A percentile compares a stretch with the other conserved stretches of the same genome.
phyloP scores from a whole-genome alignment of 1,139 yeast genomes.

The Arxiozyma telluris region DNA sequence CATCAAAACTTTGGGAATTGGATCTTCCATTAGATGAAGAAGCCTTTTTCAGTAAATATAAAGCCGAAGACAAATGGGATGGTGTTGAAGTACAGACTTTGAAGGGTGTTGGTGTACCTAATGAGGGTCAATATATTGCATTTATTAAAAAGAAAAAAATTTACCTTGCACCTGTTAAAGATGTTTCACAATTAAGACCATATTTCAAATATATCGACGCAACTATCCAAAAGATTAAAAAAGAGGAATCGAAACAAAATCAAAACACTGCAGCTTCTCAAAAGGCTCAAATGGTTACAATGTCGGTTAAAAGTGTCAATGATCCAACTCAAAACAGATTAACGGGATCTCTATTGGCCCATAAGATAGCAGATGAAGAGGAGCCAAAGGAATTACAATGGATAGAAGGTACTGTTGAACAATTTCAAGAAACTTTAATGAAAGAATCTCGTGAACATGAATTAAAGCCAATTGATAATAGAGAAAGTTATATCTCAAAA shows the following conservation, averaged over 20 bases:
- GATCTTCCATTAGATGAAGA: conserved; percentile 54
- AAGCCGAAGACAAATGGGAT: conserved; percentile 40
- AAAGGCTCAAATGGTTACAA: conserved; percentile 56
- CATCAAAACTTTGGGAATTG: conserved; percentile 53
- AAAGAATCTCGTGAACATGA: conserved; percentile 18
- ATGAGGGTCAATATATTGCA: conserved; percentile 54
- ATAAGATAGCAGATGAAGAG: conserved; percentile 72
- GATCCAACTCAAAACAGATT: conserved; percentile 50
- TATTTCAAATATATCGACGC: conserved; percentile 68
- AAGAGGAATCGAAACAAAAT: conserved; percentile 34
- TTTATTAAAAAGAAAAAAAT: conserved; percentile 42
- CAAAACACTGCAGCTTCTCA: conserved; percentile 37
- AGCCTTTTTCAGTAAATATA: conserved; percentile 58
- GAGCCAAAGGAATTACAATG: conserved; percentile 34
- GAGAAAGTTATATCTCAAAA: conserved; percentile 19
- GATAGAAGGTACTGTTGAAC: conserved; percentile 24
- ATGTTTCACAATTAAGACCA: conserved; percentile 74
- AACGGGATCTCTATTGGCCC: conserved; percentile 72
- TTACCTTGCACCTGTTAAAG: conserved; percentile 56
- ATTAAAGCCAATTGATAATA: conserved; percentile 17
- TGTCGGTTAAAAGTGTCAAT: conserved; percentile 64
- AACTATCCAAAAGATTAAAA: conserved; percentile 31
- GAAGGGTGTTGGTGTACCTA: conserved; percentile 55
- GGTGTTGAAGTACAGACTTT: conserved; percentile 63
- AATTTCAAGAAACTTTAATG: conserved; percentile 23